A percentile compares a stretch with the other conserved stretches of the same genome.
Evolutionary conservation across 768 basidiomycete genomes (phyloP).

Genomic region (Macrolepiota dolichaula): DNA sequence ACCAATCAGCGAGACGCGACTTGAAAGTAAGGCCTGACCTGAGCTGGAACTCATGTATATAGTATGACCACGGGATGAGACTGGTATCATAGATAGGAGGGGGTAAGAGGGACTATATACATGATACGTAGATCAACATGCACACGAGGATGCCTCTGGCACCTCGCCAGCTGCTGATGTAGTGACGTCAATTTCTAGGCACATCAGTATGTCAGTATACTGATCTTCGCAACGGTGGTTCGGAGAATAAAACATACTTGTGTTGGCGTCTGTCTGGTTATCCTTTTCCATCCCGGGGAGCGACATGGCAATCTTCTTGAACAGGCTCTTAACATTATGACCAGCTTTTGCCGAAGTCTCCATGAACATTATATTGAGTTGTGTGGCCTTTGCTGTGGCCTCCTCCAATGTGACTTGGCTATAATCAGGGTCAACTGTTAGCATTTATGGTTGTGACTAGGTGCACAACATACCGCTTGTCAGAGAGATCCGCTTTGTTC

Average conservation of each 20-base stretch:
- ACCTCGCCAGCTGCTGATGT: slow-evolving; percentile 62
- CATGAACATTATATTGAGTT: slow-evolving; percentile 97
- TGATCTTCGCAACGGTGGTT: background rate
- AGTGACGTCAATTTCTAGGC: slow-evolving; percentile 88
- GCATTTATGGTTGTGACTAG: background rate
- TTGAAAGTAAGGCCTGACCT: too few relatives aligned
- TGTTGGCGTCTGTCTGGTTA: slow-evolving; percentile 52
- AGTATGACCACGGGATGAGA: slow-evolving; percentile 11
- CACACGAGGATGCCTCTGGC: slow-evolving; percentile 85
- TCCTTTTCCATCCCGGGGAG: slow-evolving; percentile 95
- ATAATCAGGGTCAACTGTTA: background rate
- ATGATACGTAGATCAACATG: slow-evolving; percentile 48
- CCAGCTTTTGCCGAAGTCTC: slow-evolving; percentile 99
- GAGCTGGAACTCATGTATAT: too few relatives aligned
- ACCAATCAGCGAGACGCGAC: slow-evolving; percentile 7
- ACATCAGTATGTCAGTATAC: slow-evolving; percentile 8
- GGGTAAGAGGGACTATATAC: slow-evolving; percentile 7
- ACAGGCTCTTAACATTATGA: slow-evolving; percentile 97
- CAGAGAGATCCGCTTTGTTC: slow-evolving; percentile 98
- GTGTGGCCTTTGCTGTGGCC: slow-evolving; percentile 86
- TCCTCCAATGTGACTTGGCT: slow-evolving; percentile 99
- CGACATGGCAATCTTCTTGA: slow-evolving; percentile 99
- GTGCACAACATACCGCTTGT: slow-evolving; percentile 80
- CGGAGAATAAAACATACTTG: slow-evolving; percentile 34
- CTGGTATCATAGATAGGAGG: slow-evolving; percentile 16